Conservation (phyloP, 2,329 filamentous ascomycete genomes). For the Graphilbum fragrans region DNA sequence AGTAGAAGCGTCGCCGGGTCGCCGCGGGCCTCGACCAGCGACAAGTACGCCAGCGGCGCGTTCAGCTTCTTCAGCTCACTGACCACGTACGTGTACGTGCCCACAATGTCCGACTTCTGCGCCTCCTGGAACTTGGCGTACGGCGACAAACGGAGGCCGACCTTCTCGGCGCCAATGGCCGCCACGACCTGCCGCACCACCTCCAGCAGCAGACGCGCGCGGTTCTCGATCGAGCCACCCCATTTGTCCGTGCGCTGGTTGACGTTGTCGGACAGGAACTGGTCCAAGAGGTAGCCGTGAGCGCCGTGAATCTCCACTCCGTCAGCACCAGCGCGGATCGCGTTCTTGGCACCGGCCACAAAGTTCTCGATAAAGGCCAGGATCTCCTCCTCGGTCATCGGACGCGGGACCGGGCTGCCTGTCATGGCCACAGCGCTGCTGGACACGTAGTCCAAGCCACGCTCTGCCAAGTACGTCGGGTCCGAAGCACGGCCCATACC, state of each 20-base stretch:
- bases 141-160: constrained; percentile 40
- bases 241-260: constrained; percentile 60
- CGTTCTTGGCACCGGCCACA: constrained; percentile 36
- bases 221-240: constrained; percentile 61
- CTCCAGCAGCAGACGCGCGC: constrained; percentile 55
- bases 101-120: constrained; percentile 26
- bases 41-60: constrained; percentile 32
- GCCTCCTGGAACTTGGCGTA: constrained; percentile 44
- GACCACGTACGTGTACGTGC: constrained; percentile 1
- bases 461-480: constrained; percentile 15
- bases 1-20: constrained; percentile 24
- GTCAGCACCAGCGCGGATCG: constrained; percentile 53
- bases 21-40: constrained; percentile 37
- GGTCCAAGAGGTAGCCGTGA: constrained; percentile 64
- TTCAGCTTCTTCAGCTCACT: constrained; percentile 17
- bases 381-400: constrained; percentile 55
- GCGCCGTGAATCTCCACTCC: constrained; percentile 64
- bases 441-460: constrained; percentile 21
- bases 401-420: constrained; percentile 33
- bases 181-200: constrained; percentile 43
- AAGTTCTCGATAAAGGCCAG: constrained; percentile 48
- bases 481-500: constrained; percentile 26
- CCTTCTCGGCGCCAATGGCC: constrained; percentile 36
- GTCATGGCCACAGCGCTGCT: constrained; percentile 32
- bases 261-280: constrained; percentile 54